These are phyloP conservation scores for Oryza glaberrima DNA, from an alignment of 176 grass and related monocot genomes.

Conservation along the genomic window DNA sequence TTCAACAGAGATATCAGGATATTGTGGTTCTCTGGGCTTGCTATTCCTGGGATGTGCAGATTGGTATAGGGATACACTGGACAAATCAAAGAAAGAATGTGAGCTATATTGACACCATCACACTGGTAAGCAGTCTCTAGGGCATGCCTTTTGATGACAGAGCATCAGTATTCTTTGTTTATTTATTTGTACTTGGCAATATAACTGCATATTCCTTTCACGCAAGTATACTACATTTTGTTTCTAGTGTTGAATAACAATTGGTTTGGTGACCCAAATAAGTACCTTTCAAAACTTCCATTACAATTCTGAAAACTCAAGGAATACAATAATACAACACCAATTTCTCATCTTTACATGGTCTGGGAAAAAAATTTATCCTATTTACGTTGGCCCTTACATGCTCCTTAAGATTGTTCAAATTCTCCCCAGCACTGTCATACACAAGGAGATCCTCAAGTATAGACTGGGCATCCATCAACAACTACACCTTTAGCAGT, in stretches of 20 bases:
- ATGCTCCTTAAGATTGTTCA: not conserved
- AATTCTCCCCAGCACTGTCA: not conserved
- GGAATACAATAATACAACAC: not conserved
- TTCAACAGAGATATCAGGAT: not conserved
- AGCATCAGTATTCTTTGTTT: not conserved
- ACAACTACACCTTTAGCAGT: slow-evolving; percentile 75
- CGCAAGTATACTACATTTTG: not conserved
- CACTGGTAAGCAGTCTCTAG: not conserved
- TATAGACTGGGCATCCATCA: slow-evolving; percentile 70
- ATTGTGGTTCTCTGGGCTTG: not conserved
- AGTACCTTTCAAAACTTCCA: not conserved
- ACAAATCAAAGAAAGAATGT: not conserved
- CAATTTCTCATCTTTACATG: slow-evolving; percentile 27
- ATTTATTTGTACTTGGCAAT: not conserved
- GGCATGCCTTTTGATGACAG: not conserved
- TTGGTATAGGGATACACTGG: not conserved
- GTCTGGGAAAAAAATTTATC: slow-evolving; percentile 16
- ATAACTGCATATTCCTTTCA: not conserved
- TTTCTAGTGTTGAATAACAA: not conserved
- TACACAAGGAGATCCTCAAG: slow-evolving; percentile 16
- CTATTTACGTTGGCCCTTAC: slow-evolving; percentile 26
- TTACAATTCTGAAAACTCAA: not conserved
- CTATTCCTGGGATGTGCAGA: slow-evolving; percentile 1
- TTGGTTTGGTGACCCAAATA: not conserved
- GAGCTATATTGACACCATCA: not conserved